Evolutionary conservation across 1,284 basidiomycete genomes (phyloP).

Genomic region (Violaceomyces palustris): DNA sequence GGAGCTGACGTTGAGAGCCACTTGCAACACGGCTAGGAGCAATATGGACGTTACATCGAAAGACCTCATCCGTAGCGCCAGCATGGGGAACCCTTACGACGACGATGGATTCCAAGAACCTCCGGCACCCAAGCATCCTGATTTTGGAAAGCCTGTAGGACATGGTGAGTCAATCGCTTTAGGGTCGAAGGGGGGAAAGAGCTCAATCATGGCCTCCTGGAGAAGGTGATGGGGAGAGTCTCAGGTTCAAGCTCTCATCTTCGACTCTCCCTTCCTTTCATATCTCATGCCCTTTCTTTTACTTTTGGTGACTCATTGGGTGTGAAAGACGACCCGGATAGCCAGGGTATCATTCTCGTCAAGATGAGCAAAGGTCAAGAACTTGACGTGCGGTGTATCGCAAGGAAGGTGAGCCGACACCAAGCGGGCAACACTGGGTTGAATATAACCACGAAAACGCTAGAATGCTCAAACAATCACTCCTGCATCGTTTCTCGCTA

Average conservation of each 20-base stretch:
- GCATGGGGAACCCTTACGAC: conserved; percentile 34
- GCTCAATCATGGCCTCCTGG: too few relatives aligned
- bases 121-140: conserved; percentile 55
- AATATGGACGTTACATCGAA: conserved; percentile 75
- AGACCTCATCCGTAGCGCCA: conserved; percentile 40
- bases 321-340: conserved; percentile 26
- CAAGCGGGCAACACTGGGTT: too few relatives aligned
- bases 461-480: too few relatives aligned
- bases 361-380: conserved; percentile 94
- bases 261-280: too few relatives aligned
- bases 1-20: conserved; percentile 66
- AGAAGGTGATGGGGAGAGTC: too few relatives aligned
- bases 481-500: conserved; percentile 1
- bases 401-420: conserved; percentile 82
- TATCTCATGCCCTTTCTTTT: too few relatives aligned
- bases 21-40: conserved; percentile 58
- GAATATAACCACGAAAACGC: too few relatives aligned
- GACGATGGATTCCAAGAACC: conserved; percentile 34
- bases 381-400: conserved; percentile 77
- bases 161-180: conserved; percentile 70
- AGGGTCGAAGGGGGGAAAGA: too few relatives aligned
- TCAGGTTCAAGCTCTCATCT: too few relatives aligned
- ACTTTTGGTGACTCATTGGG: too few relatives aligned
- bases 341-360: conserved; percentile 66
- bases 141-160: conserved; percentile 80